phyloP scores from a whole-genome alignment of 306 rosid species.

The Vigna unguiculata region DNA sequence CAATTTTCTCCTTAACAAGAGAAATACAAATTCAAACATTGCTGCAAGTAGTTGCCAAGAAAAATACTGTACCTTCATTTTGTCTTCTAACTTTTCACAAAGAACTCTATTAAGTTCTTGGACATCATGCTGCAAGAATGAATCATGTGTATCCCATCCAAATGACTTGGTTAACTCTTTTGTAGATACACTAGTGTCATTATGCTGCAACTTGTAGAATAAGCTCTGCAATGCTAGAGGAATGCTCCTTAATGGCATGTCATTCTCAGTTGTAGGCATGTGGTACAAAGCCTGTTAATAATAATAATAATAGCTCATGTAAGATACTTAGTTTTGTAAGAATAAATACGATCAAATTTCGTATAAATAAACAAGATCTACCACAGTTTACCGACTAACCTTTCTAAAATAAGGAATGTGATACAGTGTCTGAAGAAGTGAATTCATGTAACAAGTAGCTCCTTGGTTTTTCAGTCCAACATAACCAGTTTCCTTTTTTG shows the following conservation, averaged over 20 bases:
- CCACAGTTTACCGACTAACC: background rate
- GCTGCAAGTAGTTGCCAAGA: background rate
- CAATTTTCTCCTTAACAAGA: background rate
- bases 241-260: slow-evolving; percentile 9
- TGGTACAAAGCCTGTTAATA: background rate
- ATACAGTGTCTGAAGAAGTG: slow-evolving; percentile 18
- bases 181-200: background rate
- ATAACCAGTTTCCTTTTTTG: slow-evolving; percentile 20
- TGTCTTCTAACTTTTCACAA: slow-evolving; percentile 5
- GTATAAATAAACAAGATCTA: background rate
- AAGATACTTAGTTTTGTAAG: background rate
- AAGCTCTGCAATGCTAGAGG: slow-evolving; percentile 10
- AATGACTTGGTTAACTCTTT: slow-evolving; percentile 17
- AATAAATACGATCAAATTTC: background rate
- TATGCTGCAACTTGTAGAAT: slow-evolving; percentile 5
- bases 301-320: background rate
- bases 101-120: slow-evolving; percentile 24
- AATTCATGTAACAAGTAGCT: slow-evolving; percentile 24
- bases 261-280: slow-evolving; percentile 17
- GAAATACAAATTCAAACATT: background rate
- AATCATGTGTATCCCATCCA: slow-evolving; percentile 18
- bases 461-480: slow-evolving; percentile 19
- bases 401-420: slow-evolving; percentile 22
- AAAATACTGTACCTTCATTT: background rate
- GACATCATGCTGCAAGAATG: slow-evolving; percentile 19